Percentiles rank a stretch among this genome's conserved stretches.
Evolutionary conservation across 352 stramenopile genomes (phyloP).

Genomic region (Globisporangium solare): DNA sequence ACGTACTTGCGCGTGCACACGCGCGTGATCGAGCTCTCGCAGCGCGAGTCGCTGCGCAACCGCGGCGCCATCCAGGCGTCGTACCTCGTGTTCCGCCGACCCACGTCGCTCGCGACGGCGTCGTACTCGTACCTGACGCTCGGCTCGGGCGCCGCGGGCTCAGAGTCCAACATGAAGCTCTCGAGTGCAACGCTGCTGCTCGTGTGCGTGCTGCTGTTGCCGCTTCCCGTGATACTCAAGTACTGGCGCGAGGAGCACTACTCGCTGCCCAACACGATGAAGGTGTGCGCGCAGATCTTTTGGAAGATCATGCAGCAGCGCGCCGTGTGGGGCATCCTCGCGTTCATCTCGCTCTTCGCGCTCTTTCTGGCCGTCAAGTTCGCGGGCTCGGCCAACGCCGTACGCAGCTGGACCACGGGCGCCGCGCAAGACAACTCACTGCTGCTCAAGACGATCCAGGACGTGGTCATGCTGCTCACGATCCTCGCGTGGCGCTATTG

Average conservation of each 20-base stretch:
- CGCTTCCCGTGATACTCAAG: constrained; percentile 29
- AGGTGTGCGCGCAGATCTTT: constrained; percentile 30
- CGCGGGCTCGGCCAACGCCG: constrained; percentile 17
- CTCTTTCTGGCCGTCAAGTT: constrained; percentile 37
- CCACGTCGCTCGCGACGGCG: constrained; percentile 17
- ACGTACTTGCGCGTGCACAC: constrained; percentile 35
- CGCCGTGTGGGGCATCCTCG: constrained; percentile 38
- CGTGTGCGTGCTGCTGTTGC: constrained; percentile 21
- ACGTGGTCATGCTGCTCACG: constrained; percentile 10
- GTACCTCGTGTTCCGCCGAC: constrained; percentile 32
- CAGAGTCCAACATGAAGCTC: constrained; percentile 9
- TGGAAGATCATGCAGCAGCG: constrained; percentile 58
- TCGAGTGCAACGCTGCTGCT: constrained; percentile 23
- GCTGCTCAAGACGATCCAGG: constrained; percentile 11
- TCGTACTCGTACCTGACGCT: constrained; percentile 7
- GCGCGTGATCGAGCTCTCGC: constrained; percentile 36
- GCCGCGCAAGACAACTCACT: constrained; percentile 12
- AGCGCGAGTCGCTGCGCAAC: constrained; percentile 31
- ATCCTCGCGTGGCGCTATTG: constrained; percentile 8
- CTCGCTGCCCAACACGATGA: constrained; percentile 34
- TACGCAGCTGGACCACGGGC: constrained; percentile 23
- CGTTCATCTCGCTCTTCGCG: constrained; percentile 39
- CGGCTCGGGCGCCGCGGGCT: constrained; percentile 11
- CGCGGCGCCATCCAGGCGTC: constrained; percentile 30
- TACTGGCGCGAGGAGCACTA: constrained; percentile 45